Base-by-base conservation (phyloP, 345 rosid genomes). In the Atalantia buxifolia region DNA sequence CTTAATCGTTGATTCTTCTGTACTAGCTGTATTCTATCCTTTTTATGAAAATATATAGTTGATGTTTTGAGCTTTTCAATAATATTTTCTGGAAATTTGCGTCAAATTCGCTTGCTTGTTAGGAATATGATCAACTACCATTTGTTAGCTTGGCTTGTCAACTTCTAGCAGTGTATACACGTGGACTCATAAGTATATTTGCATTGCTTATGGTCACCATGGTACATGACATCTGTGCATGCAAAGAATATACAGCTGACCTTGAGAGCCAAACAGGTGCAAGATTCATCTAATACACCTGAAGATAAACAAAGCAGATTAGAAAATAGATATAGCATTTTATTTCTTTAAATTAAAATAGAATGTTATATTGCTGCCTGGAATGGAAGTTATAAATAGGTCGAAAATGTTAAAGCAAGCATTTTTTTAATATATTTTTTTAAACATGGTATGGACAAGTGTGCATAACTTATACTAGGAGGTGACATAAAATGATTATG, bases 1-100 rank as follows among this genome's bases (percentile, higher is more conserved):
- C 66, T 66, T 31, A 57, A 70, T 69, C 25, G 76, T 67, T 77
- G 62, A 55, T 63, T 30, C 53, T 53, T 38, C 35, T 66, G 64
- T 53, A 59, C 25, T 53, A 1, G 48, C 57, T 66, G 72, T 66
- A 35, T 35, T 76, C 27, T 66, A 24, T 76, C 8, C 5, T 7
- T n/a, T 48, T 53, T 66, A 1, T 21, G 33, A 10, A 53, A 31
- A 16, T 65, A 66, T 33, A 50, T 53, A 13, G 24, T 22, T 65
- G 6, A 50, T 65, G 72, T 9, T 66, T 48, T 21, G 40, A 9
- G 5, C 12, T 59, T 27, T 6, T 35, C 33, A 56, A 56, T 24
- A 57, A 56, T n/a, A 31, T 33, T n/a, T 72, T 57, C 76, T 72
- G 66, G 66, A 72, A 59, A 33, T 53, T 33, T 59, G 36, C 28